phyloP scores from a whole-genome alignment of 1,284 basidiomycete genomes.

The Porogramme epimiltina region DNA sequence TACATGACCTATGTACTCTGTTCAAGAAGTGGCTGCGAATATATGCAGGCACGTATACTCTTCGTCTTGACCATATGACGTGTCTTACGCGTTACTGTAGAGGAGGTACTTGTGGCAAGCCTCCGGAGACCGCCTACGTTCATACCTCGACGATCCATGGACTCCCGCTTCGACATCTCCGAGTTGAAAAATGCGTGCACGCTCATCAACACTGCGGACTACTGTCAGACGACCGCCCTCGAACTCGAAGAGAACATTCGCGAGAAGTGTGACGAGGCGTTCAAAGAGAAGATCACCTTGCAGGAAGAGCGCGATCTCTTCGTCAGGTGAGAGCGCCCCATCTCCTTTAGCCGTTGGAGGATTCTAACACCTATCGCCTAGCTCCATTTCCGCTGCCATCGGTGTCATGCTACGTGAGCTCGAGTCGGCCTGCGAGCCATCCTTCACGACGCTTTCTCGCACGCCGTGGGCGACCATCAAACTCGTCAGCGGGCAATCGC shows the following conservation, averaged over 20 bases:
- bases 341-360: background rate
- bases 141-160: conserved; percentile 59
- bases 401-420: conserved; percentile 79
- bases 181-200: conserved; percentile 83
- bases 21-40: conserved; percentile 94
- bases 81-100: conserved; percentile 38
- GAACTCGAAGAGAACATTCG: conserved; percentile 94
- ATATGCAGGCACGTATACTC: conserved; percentile 73
- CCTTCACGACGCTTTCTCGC: conserved; percentile 74
- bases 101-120: conserved; percentile 80
- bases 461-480: conserved; percentile 77
- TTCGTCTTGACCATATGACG: background rate
- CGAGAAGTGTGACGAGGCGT: conserved; percentile 77
- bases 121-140: conserved; percentile 53
- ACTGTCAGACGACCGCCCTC: conserved; percentile 89
- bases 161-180: conserved; percentile 72
- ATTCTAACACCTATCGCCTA: conserved; percentile 30
- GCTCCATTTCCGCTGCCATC: conserved; percentile 83
- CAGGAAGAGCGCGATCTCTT: conserved; percentile 89
- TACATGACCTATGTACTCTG: conserved; percentile 78
- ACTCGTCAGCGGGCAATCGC: conserved; percentile 84
- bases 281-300: conserved; percentile 79
- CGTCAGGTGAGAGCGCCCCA: conserved; percentile 58
- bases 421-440: conserved; percentile 76
- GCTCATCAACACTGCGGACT: conserved; percentile 96